Conservation (phyloP, 257 asterid genomes). For the Petrea volubilis region DNA sequence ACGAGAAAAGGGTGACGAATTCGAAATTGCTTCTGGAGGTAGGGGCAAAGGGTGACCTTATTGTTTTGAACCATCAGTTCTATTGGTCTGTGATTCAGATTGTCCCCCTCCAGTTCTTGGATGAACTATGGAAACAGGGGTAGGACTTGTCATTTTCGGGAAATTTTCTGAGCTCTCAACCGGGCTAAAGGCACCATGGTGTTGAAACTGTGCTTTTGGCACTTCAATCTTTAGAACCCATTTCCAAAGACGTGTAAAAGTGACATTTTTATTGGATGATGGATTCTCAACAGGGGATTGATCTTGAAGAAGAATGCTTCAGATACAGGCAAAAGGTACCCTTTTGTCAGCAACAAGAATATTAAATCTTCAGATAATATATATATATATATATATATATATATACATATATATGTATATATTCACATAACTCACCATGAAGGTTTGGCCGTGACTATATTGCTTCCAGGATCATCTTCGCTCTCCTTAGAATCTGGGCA, state of each 20-base stretch:
- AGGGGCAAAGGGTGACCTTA: too few relatives aligned
- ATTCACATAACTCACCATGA: conserved; percentile 43
- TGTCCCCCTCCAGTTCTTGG: too few relatives aligned
- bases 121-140: too few relatives aligned
- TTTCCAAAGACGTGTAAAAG: conserved; percentile 48
- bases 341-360: not conserved
- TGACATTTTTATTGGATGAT: conserved; percentile 33
- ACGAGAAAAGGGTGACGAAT: conserved; percentile 80
- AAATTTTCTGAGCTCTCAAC: too few relatives aligned
- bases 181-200: conserved; percentile 31
- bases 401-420: too few relatives aligned
- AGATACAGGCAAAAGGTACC: not conserved
- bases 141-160: too few relatives aligned
- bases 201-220: conserved; percentile 41
- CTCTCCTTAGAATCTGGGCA: conserved; percentile 13
- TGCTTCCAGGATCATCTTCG: not conserved
- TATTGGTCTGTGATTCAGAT: conserved; percentile 26
- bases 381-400: too few relatives aligned
- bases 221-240: conserved; percentile 56
- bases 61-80: conserved; percentile 55
- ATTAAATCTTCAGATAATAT: too few relatives aligned
- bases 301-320: conserved; percentile 44
- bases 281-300: conserved; percentile 41
- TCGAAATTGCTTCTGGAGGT: too few relatives aligned
- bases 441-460: conserved; percentile 40